A percentile compares a stretch with the other conserved stretches of the same genome.
These are phyloP conservation scores for Dioszegia hungarica DNA, from an alignment of 768 basidiomycete species.

Conservation along the genomic window DNA sequence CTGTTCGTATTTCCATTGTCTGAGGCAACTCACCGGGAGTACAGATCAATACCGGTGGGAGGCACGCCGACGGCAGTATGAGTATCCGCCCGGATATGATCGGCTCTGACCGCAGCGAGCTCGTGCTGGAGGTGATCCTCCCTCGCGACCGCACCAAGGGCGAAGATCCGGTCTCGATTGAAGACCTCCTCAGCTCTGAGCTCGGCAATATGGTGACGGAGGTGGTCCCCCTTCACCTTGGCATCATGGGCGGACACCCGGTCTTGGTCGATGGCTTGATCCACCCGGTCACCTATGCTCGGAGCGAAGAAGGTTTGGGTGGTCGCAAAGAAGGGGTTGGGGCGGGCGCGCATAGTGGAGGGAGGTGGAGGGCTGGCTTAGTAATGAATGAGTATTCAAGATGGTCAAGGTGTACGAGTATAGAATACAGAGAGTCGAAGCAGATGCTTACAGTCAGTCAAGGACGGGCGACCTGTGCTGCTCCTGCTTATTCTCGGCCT, in stretches of 20 bases:
- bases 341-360: slow-evolving; percentile 30
- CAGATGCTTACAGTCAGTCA: no score
- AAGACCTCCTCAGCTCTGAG: no score
- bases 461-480: no score
- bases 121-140: slow-evolving; percentile 24
- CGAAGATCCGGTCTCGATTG: no score
- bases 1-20: no score
- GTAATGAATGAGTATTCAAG: no score
- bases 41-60: slow-evolving; percentile 47
- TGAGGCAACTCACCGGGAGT: slow-evolving; percentile 42
- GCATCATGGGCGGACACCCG: slow-evolving; percentile 33
- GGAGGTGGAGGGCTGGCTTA: no score
- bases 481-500: no score
- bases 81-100: slow-evolving; percentile 44
- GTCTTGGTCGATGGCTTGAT: slow-evolving; percentile 42
- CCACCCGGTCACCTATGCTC: slow-evolving; percentile 48
- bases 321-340: slow-evolving; percentile 49
- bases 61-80: slow-evolving; percentile 26
- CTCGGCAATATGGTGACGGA: no score
- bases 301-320: slow-evolving; percentile 43
- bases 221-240: slow-evolving; percentile 21
- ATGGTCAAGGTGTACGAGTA: no score
- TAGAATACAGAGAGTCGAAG: no score
- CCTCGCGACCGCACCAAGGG: no score
- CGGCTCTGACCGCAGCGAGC: slow-evolving; percentile 37